phyloP scores from a whole-genome alignment of 352 stramenopile species.

The Globisporangium camurandrum region DNA sequence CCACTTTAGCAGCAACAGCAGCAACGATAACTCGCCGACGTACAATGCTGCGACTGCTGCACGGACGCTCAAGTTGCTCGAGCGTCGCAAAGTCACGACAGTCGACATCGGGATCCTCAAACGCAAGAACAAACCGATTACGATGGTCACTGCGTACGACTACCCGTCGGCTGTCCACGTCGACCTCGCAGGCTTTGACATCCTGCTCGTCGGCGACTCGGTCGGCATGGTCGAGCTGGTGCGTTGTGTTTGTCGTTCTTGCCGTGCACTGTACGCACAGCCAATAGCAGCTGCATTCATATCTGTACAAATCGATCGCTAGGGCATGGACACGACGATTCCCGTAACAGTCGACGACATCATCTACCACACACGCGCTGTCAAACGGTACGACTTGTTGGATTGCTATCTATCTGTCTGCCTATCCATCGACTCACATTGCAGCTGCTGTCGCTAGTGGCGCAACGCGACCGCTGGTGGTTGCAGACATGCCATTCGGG shows the following conservation, averaged over 20 bases:
- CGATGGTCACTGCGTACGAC: conserved; percentile 99
- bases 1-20: conserved; percentile 10
- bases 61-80: conserved; percentile 76
- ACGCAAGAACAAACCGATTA: conserved; percentile 94
- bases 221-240: conserved; percentile 98
- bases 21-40: conserved; percentile 5
- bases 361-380: conserved; percentile 96
- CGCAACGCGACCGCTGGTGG: conserved; percentile 85
- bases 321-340: conserved; percentile 85
- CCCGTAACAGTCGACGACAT: conserved; percentile 98
- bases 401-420: background rate
- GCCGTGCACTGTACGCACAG: conserved; percentile 1
- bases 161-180: conserved; percentile 96
- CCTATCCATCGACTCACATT: background rate
- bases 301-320: conserved; percentile 9
- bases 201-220: conserved; percentile 97
- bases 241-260: conserved; percentile 27
- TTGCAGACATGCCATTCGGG: conserved; percentile 98
- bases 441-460: conserved; percentile 27
- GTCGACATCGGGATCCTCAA: conserved; percentile 85
- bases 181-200: conserved; percentile 96
- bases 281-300: background rate
- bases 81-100: conserved; percentile 81
- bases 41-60: conserved; percentile 48
- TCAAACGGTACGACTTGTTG: conserved; percentile 74